phyloP scores from a whole-genome alignment of 169 alveolate genomes.

The Babesia ovata region DNA sequence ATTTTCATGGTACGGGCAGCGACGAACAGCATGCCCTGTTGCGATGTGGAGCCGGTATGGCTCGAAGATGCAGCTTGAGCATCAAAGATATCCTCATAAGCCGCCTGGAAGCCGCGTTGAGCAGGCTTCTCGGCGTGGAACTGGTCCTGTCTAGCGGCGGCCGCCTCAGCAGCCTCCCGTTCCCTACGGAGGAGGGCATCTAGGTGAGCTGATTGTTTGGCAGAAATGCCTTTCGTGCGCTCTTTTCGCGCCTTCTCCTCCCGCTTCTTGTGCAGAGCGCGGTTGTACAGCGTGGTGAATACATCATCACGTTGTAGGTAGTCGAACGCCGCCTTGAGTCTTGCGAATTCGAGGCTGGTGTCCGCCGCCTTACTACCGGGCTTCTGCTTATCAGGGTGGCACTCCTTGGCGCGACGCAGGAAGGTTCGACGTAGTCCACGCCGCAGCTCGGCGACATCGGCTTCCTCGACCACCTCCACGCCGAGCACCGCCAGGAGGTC shows the following conservation, averaged over 20 bases:
- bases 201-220: slow-evolving; percentile 58
- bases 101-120: not conserved
- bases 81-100: slow-evolving; percentile 29
- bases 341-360: slow-evolving; percentile 50
- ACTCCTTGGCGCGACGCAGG: slow-evolving; percentile 58
- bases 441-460: slow-evolving; percentile 31
- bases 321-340: slow-evolving; percentile 69
- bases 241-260: slow-evolving; percentile 45
- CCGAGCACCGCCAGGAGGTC: slow-evolving; percentile 62
- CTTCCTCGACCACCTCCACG: slow-evolving; percentile 53
- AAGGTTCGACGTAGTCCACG: slow-evolving; percentile 50
- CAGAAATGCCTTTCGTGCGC: slow-evolving; percentile 44
- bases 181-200: slow-evolving; percentile 59
- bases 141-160: slow-evolving; percentile 2
- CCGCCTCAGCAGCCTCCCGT: slow-evolving; percentile 43
- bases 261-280: slow-evolving; percentile 33
- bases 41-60: not conserved
- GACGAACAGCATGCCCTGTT: slow-evolving; percentile 37
- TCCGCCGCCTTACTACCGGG: slow-evolving; percentile 7
- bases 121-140: not conserved
- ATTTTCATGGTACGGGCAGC: slow-evolving; percentile 66
- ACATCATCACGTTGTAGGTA: slow-evolving; percentile 34
- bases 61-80: not conserved
- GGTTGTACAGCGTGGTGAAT: slow-evolving; percentile 47
- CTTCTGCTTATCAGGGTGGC: slow-evolving; percentile 69